Base-by-base conservation (phyloP, 345 rosid species). In the Isatis tinctoria region DNA sequence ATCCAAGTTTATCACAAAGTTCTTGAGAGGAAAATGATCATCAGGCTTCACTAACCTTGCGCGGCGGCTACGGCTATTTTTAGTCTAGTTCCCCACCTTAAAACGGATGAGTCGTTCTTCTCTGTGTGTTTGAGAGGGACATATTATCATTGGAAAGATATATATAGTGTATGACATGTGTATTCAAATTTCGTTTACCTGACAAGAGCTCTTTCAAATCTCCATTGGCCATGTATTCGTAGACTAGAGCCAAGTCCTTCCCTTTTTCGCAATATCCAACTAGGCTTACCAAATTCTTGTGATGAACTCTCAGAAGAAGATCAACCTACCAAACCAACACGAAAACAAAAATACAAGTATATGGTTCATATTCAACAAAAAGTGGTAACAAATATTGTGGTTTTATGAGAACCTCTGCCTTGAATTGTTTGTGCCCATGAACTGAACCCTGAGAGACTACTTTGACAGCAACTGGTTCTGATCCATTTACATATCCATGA, bases 221-320 rank as follows among this genome's bases (percentile, higher is more conserved):
- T 53, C 90, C 90, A 62, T 73, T 66, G 0, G 77, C 80, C 91
- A 88, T 83, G 80, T 75, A 82, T 70, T 82, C 91, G 49, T 86
- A 86, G 16, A 87, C 48, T 20, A 85, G 78, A 36, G 74, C 87
- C 57, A 84, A 62, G 10, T 81, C 67, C 6, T 65, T 49, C 20
- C 63, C 65, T n/a, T 83, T 85, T 41, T 77, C 57, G 39, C 90
- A 84, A 22, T 84, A 87, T 3, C 92, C 92, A 26, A 76, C 56
- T 4, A 86, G 78, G 8, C 82, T 52, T 14, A 78, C 82, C 68
- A 81, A 49, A 26, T 78, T 81, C 44, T 54, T 54, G 39, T 54
- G 39, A 54, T 54, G 60, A 30, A 54, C 60, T 28, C 22, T 28
- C 11, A 14, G 22, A 54, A 54, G 37, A 54, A 54, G 60, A 14